Conservation (phyloP, 208 protist genomes). For the Lotmaria passim region DNA sequence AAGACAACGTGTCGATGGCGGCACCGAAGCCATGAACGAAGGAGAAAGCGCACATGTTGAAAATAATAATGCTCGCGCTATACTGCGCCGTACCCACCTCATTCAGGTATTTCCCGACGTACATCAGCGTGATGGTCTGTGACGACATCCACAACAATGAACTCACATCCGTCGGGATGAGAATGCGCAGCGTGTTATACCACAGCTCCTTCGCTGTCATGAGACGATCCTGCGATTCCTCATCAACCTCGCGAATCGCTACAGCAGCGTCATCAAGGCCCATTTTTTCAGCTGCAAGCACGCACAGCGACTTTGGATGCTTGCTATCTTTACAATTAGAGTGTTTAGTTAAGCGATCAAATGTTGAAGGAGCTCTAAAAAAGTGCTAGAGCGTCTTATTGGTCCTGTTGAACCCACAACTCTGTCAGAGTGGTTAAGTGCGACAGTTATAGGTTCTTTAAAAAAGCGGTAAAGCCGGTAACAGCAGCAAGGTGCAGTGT, state of each 20-base stretch:
- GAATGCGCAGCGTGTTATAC: slow-evolving; percentile 53
- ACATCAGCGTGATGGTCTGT: slow-evolving; percentile 65
- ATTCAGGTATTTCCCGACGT: slow-evolving; percentile 53
- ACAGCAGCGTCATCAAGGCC: neutral
- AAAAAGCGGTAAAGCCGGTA: too few relatives aligned
- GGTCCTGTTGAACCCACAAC: too few relatives aligned
- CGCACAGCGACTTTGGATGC: too few relatives aligned
- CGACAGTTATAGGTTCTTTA: too few relatives aligned
- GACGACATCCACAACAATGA: slow-evolving; percentile 68
- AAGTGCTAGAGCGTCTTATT: too few relatives aligned
- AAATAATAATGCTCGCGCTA: slow-evolving; percentile 65
- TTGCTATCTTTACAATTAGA: too few relatives aligned
- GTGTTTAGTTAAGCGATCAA: too few relatives aligned
- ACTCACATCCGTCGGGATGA: slow-evolving; percentile 66
- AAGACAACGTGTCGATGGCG: slow-evolving; percentile 75
- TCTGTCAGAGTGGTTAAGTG: too few relatives aligned
- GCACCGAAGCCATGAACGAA: slow-evolving; percentile 63
- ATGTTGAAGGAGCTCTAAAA: too few relatives aligned
- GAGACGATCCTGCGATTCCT: slow-evolving; percentile 26
- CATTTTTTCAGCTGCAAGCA: slow-evolving; percentile 14
- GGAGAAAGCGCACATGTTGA: slow-evolving; percentile 73
- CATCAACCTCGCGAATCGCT: slow-evolving; percentile 24
- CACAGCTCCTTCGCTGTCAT: slow-evolving; percentile 31
- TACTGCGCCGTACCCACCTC: slow-evolving; percentile 52
- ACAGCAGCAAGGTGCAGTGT: too few relatives aligned